Evolutionary conservation across 345 rosid species (phyloP).

Genomic region (Ceriops zippeliana): DNA sequence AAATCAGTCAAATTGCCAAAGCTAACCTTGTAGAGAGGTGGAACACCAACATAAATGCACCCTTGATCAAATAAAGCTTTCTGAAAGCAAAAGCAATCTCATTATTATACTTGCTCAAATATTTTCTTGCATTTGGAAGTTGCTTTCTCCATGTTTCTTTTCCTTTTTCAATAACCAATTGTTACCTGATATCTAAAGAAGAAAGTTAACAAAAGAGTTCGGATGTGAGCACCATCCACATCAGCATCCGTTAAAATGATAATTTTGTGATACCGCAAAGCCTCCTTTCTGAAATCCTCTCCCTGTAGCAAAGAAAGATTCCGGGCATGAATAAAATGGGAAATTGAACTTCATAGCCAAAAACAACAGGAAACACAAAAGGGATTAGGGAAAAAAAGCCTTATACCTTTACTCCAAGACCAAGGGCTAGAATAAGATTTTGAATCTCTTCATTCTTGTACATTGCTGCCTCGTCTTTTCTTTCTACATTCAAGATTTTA

Average conservation of each 20-base stretch:
- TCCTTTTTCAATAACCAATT: not conserved
- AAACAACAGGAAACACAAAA: not conserved
- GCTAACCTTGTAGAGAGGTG: constrained; percentile 89
- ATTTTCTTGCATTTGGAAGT: not conserved
- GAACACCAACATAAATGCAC: constrained; percentile 95
- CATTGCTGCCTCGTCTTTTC: constrained; percentile 96
- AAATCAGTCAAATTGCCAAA: not conserved
- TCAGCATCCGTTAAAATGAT: constrained; percentile 99
- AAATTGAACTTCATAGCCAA: not conserved
- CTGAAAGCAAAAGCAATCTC: constrained; percentile 39
- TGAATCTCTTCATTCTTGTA: constrained; percentile 98
- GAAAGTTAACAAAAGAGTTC: constrained; percentile 87
- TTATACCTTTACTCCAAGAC: constrained; percentile 92
- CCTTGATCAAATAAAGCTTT: constrained; percentile 86
- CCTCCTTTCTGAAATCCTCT: constrained; percentile 82
- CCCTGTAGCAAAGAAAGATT: constrained; percentile 50
- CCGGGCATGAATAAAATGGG: constrained; percentile 8
- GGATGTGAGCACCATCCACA: constrained; percentile 99
- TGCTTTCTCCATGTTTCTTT: not conserved
- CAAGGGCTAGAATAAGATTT: constrained; percentile 89
- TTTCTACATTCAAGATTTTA: constrained; percentile 87
- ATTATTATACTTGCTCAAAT: constrained; percentile 18
- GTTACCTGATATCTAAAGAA: constrained; percentile 97
- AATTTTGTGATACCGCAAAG: constrained; percentile 87
- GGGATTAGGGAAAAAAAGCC: not conserved